Base-by-base conservation (phyloP, 129 eudicot genomes). In the Centella asiatica region DNA sequence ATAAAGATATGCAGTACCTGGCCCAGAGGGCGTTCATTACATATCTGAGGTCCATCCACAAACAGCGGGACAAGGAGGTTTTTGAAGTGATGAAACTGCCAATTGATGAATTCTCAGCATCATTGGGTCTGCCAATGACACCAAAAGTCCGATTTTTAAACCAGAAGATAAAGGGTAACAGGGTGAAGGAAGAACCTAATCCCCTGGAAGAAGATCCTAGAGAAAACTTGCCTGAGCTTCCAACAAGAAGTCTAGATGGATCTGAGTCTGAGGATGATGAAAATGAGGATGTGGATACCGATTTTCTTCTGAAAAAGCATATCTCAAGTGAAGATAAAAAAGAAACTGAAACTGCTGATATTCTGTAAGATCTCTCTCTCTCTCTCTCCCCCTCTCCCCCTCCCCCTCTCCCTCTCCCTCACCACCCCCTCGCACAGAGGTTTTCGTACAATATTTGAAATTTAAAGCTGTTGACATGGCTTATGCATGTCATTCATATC, bases 41-140 rank as follows among this genome's bases (percentile, higher is more conserved):
- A 63, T 92, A 92, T 47, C 56, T 92, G 57, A 87, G 66, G 80
- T 81, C 99, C 36, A 77, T 92, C 19, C 67, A 69, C 52, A 81
- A 81, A 68, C 85, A 87, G 48, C 70, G 68, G 62, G 99, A 92
- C 66, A 92, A 92, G 79, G 96, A 87, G 66, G 66, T 87, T 62
- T 87, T 92, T 66, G 95, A 87, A 37, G 90, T 87, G 67, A 74
- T 63, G 27, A 85, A 92, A 63, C 94, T 92, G 53, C 87, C 94
- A 7, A 76, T 87, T 58, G 96, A 87, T 54, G 99, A 84, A 44
- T 92, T 64, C 63, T 70, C 96, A 25, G 99, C 96, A 68, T 92
- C 99, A 66, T 61, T 87, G 72, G 99, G 99, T 67, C 81, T 92
- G 68, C 96, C 99, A 7, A 84, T 84, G 90, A 92, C 99, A 26